These are phyloP conservation scores for Ampelocalamus luodianensis DNA, from an alignment of 176 grass and related monocot genomes.

Conservation along the genomic window DNA sequence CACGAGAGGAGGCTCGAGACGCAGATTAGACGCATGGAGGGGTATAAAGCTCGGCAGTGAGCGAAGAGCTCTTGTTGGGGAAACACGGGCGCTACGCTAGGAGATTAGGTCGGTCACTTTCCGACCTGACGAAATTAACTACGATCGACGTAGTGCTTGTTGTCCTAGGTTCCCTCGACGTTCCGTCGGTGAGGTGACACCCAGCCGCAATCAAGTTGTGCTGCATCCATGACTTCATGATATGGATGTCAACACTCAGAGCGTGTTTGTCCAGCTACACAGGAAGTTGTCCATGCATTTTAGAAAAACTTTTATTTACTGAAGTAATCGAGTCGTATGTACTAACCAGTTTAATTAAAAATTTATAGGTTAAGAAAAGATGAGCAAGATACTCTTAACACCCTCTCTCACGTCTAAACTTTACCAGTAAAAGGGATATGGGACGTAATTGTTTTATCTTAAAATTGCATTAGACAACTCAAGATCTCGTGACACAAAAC, in stretches of 20 bases:
- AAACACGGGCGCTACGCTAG: not conserved
- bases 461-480: too few relatives aligned
- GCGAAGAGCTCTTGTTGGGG: not conserved
- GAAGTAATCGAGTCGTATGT: too few relatives aligned
- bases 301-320: not conserved
- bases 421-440: too few relatives aligned
- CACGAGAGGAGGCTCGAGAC: not conserved
- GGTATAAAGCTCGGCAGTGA: conserved; percentile 26
- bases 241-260: not conserved
- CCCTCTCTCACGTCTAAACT: too few relatives aligned
- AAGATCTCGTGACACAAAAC: too few relatives aligned
- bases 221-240: not conserved
- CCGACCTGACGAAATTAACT: not conserved
- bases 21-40: not conserved
- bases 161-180: not conserved
- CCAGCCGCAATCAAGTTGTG: not conserved
- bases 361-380: too few relatives aligned
- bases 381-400: too few relatives aligned
- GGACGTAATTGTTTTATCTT: too few relatives aligned
- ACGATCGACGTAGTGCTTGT: not conserved
- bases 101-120: conserved; percentile 18
- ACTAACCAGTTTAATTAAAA: too few relatives aligned
- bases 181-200: not conserved
- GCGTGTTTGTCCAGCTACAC: not conserved
- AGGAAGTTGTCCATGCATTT: not conserved